These are phyloP conservation scores for Boletus rubescentipes DNA, from an alignment of 768 basidiomycete genomes.

Conservation along the genomic window DNA sequence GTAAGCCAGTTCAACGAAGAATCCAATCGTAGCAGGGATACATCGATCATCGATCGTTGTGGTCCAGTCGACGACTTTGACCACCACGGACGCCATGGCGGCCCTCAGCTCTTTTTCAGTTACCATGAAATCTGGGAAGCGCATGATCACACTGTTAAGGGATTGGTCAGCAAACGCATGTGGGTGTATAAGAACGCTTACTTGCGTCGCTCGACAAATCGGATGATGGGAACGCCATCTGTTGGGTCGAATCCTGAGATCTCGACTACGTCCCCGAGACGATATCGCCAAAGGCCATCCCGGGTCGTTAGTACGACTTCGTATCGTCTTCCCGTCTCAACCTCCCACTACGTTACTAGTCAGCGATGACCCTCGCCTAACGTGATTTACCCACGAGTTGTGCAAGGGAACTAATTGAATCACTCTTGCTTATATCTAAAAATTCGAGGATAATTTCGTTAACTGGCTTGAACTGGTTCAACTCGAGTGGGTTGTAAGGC, in stretches of 20 bases:
- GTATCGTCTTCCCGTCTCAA: conserved; percentile 12
- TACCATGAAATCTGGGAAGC: conserved; percentile 11
- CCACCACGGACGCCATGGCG: background rate
- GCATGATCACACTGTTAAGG: background rate
- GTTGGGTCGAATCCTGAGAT: conserved; percentile 18
- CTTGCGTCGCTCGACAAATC: background rate
- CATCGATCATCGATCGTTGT: background rate
- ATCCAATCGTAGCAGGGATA: conserved; percentile 4
- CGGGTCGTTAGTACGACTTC: conserved; percentile 18
- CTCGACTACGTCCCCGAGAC: conserved; percentile 23
- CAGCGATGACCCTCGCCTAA: background rate
- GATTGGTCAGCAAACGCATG: background rate
- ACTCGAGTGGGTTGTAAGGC: conserved; percentile 4
- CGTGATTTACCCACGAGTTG: conserved; percentile 1
- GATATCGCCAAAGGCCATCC: conserved; percentile 24
- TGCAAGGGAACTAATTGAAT: background rate
- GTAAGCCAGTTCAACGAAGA: conserved; percentile 11
- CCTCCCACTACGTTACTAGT: conserved; percentile 19
- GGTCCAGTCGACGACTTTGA: conserved; percentile 10
- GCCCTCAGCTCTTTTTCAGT: conserved; percentile 11
- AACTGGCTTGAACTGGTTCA: conserved; percentile 7
- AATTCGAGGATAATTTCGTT: conserved; percentile 8
- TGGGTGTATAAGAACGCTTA: background rate
- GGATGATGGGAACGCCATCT: conserved; percentile 19
- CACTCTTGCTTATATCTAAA: conserved; percentile 10